Percentiles rank a stretch among this genome's conserved stretches.
Conservation (phyloP, 2,329 filamentous ascomycete genomes). For the Trichoderma oligosporum region DNA sequence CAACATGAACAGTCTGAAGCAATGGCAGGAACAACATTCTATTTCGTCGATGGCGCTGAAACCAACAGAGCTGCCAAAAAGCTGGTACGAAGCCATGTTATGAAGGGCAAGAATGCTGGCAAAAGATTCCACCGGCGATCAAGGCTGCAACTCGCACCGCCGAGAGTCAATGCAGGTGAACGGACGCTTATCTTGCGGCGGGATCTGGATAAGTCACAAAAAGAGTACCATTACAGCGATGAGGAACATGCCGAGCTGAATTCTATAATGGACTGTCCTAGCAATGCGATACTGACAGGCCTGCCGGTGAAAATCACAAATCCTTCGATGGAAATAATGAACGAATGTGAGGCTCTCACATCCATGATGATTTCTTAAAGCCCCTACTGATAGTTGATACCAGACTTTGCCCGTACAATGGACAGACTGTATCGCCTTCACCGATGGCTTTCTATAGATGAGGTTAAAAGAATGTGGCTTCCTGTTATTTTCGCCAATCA, state of each 20-base stretch:
- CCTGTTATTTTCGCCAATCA: conserved; percentile 19
- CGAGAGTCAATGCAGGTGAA: neutral
- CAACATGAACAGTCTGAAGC: neutral
- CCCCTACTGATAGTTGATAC: neutral
- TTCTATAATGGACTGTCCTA: neutral
- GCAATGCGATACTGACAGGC: neutral
- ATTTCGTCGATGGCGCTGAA: conserved; percentile 21
- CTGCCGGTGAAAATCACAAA: conserved; percentile 16
- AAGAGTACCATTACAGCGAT: neutral
- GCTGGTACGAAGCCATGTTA: conserved; percentile 27
- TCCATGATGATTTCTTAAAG: neutral
- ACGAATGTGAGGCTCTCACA: conserved; percentile 17
- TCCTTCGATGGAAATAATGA: conserved; percentile 14
- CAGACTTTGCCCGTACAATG: neutral
- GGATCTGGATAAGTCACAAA: neutral
- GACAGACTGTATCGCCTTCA: neutral
- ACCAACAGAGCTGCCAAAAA: conserved; percentile 23
- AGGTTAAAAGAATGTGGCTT: conserved; percentile 21
- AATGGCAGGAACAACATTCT: conserved; percentile 4
- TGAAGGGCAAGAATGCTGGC: conserved; percentile 26
- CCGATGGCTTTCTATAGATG: neutral
- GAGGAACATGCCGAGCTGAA: neutral
- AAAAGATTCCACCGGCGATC: conserved; percentile 23
- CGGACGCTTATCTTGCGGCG: neutral
- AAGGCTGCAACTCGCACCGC: neutral